Base-by-base conservation (phyloP, 2,329 filamentous ascomycete species). In the Fusarium marasasianum region DNA sequence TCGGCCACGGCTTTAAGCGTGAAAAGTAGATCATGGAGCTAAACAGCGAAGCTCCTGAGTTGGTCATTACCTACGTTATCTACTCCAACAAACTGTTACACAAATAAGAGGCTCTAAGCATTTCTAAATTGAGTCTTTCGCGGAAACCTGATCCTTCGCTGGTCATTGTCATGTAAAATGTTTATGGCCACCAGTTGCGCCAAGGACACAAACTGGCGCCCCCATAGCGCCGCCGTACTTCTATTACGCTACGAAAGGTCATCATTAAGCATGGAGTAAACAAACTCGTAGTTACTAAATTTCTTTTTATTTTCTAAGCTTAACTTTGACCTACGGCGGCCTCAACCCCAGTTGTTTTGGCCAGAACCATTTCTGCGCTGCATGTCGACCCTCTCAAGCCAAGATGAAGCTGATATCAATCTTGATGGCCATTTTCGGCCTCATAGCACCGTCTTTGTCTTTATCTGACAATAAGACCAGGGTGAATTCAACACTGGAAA, bases 101-200 rank as follows among this genome's bases (percentile, higher is more conserved):
- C 1, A 14, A 13, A 1, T 14, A 8, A 8, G 2, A 35, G 6
- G 0, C 12, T 35, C 0, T 4, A 0, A 20, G 5, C 1, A 24
- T 2, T 35, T 35, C 6, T 5, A 2, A 50, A 5, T 11, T 13
- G 1, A 18, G 8, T 9, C 15, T 18, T 24, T n/a, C 7, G 13
- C 1, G 18, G 8, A n/a, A 6, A n/a, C 3, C 2, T 5, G 8
- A 7, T 7, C 12, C 8, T 5, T 29, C 7, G 11, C 12, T 29
- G 3, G 15, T 12, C 1, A 2, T 37, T 37, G 8, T 8, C 9
- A 15, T 37, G 13, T 13, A 9, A 6, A 1, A 54, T 22, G 5
- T 12, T 22, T 38, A 6, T 54, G 10, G 35, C 35, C 10, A 40
- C 51, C 11, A 15, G 24, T 2, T 9, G 4, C 24, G 24, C 14